Evolutionary conservation across 768 basidiomycete species (phyloP).

Genomic region (Auricularia cornea): DNA sequence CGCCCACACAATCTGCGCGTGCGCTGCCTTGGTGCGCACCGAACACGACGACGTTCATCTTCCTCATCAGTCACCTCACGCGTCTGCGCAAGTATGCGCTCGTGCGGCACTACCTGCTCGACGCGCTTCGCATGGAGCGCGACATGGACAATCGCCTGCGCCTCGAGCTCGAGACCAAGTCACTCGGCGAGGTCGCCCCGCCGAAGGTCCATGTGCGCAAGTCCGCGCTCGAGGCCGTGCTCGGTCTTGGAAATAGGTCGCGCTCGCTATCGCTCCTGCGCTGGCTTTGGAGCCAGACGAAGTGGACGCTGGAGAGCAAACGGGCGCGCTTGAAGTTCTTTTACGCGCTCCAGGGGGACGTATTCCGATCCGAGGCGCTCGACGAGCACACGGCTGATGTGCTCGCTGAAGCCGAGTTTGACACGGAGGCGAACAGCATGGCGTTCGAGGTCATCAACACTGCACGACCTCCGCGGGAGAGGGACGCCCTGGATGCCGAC

Average conservation of each 20-base stretch:
- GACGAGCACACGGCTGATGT: neutral
- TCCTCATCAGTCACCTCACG: constrained; percentile 40
- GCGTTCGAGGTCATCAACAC: no score
- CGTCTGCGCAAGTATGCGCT: constrained; percentile 8
- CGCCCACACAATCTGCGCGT: constrained; percentile 29
- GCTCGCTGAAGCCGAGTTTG: no score
- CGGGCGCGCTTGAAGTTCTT: neutral
- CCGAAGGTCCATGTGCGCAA: constrained; percentile 51
- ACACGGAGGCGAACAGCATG: no score
- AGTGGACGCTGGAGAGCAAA: neutral
- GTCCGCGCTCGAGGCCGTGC: constrained; percentile 46
- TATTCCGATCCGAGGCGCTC: neutral
- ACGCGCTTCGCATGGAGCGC: constrained; percentile 56
- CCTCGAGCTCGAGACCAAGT: constrained; percentile 21
- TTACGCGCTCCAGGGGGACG: neutral
- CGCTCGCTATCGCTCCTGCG: constrained; percentile 52
- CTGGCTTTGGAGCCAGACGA: constrained; percentile 47
- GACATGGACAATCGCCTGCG: constrained; percentile 32
- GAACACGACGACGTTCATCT: constrained; percentile 42
- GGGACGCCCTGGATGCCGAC: no score
- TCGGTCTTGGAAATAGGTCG: constrained; percentile 49
- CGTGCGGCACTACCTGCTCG: constrained; percentile 30
- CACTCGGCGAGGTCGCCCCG: constrained; percentile 30
- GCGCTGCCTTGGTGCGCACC: constrained; percentile 50
- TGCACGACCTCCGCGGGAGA: no score